These are phyloP conservation scores for Prinsepia uniflora DNA, from an alignment of 306 rosid species.

Conservation along the genomic window DNA sequence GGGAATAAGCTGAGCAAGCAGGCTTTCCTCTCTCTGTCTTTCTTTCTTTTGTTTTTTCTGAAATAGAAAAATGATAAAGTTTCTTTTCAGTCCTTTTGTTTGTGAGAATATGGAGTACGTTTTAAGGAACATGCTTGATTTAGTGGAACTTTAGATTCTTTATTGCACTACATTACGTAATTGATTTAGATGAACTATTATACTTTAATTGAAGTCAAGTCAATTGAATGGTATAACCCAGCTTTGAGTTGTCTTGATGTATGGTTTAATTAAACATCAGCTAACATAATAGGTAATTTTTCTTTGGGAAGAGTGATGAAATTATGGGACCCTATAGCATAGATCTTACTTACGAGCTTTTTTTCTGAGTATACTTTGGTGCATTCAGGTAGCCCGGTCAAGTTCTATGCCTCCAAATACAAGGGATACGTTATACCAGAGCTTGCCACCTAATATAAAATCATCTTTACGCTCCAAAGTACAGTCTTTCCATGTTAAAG, in stretches of 20 bases:
- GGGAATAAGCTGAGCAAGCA: neutral
- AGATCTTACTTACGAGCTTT: slow-evolving; percentile 13
- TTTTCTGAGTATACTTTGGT: slow-evolving; percentile 25
- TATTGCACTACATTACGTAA: neutral
- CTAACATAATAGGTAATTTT: neutral
- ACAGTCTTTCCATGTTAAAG: slow-evolving; percentile 42
- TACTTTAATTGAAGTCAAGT: neutral
- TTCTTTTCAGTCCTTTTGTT: neutral
- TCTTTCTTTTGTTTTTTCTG: neutral
- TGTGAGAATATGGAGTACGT: neutral
- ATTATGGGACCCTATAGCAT: neutral
- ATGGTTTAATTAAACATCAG: neutral
- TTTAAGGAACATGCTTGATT: neutral
- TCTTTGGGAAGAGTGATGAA: neutral
- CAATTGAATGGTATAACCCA: neutral
- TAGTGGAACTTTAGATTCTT: neutral
- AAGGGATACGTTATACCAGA: slow-evolving; percentile 72
- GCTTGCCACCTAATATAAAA: slow-evolving; percentile 73
- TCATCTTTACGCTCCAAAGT: slow-evolving; percentile 67
- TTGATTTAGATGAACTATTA: neutral
- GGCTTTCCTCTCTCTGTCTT: neutral
- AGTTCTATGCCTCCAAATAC: slow-evolving; percentile 70
- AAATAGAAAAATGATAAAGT: neutral
- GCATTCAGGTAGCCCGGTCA: slow-evolving; percentile 67
- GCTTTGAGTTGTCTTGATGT: neutral